phyloP scores from a whole-genome alignment of 805 yeast species.

The Candida ortonii region DNA sequence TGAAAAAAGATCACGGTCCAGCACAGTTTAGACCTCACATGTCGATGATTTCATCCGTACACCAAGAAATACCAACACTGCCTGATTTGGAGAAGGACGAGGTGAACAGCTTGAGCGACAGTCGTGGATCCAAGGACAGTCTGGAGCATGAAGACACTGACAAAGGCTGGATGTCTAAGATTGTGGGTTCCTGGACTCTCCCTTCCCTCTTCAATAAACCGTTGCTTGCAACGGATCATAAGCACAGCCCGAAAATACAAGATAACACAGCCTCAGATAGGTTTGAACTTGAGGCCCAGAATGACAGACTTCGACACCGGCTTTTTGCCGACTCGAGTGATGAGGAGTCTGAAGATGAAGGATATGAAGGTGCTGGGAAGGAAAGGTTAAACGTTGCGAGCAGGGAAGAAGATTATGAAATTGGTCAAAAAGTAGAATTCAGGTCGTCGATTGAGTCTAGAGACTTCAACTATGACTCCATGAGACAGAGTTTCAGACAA shows the following conservation, averaged over 20 bases:
- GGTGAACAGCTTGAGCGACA: not conserved
- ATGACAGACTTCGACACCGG: slow-evolving; percentile 11
- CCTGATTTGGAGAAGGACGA: slow-evolving; percentile 15
- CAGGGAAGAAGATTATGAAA: slow-evolving; percentile 15
- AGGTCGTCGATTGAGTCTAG: slow-evolving; percentile 13
- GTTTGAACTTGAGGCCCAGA: slow-evolving; percentile 15
- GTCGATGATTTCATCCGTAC: slow-evolving; percentile 13
- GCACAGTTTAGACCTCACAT: slow-evolving; percentile 9
- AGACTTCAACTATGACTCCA: slow-evolving; percentile 6
- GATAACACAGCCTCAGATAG: slow-evolving; percentile 9
- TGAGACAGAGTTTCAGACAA: slow-evolving; percentile 17
- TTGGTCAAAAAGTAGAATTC: slow-evolving; percentile 28
- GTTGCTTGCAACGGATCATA: slow-evolving; percentile 1
- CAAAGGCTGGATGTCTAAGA: slow-evolving; percentile 20
- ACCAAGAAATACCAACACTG: slow-evolving; percentile 13
- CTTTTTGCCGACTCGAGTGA: slow-evolving; percentile 32
- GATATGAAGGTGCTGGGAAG: slow-evolving; percentile 1
- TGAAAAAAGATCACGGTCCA: not conserved
- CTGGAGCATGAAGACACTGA: slow-evolving; percentile 1
- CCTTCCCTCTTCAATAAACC: slow-evolving; percentile 22
- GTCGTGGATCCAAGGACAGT: not conserved
- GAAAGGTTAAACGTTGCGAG: not conserved
- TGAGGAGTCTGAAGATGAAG: slow-evolving; percentile 19
- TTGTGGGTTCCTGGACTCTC: slow-evolving; percentile 17
- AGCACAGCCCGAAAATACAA: no score